A percentile compares a stretch with the other conserved stretches of the same genome.
phyloP scores from a whole-genome alignment of 345 rosid species.

The Salix caprea region DNA sequence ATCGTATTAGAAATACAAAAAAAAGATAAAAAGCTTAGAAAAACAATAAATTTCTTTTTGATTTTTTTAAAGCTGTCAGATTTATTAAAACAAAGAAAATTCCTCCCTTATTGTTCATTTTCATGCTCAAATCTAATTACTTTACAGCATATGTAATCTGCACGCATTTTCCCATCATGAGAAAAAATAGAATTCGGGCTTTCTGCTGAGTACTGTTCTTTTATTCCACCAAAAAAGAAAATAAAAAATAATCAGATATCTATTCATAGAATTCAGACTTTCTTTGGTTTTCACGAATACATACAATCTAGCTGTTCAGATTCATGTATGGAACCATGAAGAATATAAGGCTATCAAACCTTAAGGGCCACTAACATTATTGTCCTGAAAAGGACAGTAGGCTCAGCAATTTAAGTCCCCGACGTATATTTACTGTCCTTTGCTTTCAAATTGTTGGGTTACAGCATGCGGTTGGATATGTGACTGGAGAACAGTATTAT shows the following conservation, averaged over 20 bases:
- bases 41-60: slow-evolving; percentile 29
- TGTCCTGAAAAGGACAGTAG: background rate
- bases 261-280: background rate
- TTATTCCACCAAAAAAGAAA: background rate
- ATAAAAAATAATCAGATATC: background rate
- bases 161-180: background rate
- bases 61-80: background rate
- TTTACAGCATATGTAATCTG: background rate
- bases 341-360: background rate
- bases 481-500: slow-evolving; percentile 71
- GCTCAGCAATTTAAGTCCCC: background rate
- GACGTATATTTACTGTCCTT: background rate
- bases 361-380: no score
- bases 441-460: slow-evolving; percentile 3
- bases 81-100: background rate
- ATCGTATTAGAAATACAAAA: background rate
- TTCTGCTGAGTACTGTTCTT: background rate
- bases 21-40: slow-evolving; percentile 18
- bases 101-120: background rate
- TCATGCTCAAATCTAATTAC: background rate
- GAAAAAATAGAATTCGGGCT: slow-evolving; percentile 5
- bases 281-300: slow-evolving; percentile 4
- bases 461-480: slow-evolving; percentile 98
- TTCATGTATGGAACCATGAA: background rate
- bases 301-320: background rate